Evolutionary conservation across 495 filamentous ascomycete genomes (phyloP).

Genomic region (Penicillium cinerascens): DNA sequence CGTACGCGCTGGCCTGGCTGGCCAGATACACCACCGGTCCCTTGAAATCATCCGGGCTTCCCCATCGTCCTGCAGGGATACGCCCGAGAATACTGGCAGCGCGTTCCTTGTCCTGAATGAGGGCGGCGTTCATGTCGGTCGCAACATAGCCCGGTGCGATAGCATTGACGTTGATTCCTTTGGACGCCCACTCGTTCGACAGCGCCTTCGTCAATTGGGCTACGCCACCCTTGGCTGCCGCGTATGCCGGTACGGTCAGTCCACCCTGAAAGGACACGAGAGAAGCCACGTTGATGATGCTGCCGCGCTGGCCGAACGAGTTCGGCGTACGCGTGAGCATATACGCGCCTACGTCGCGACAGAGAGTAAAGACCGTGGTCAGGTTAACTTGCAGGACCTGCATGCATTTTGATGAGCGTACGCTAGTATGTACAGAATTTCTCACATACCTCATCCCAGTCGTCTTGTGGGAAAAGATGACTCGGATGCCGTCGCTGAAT

Average conservation of each 20-base stretch:
- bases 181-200: conserved; percentile 73
- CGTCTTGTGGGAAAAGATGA: conserved; percentile 64
- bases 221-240: conserved; percentile 76
- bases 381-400: conserved; percentile 80
- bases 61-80: conserved; percentile 76
- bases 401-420: neutral
- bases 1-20: conserved; percentile 65
- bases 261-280: conserved; percentile 83
- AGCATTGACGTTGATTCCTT: conserved; percentile 70
- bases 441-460: conserved; percentile 61
- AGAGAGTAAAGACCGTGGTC: conserved; percentile 70
- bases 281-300: conserved; percentile 77
- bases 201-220: conserved; percentile 77
- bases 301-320: conserved; percentile 51
- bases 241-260: conserved; percentile 78
- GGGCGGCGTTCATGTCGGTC: conserved; percentile 81
- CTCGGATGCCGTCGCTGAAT: conserved; percentile 75
- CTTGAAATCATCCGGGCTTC: conserved; percentile 36
- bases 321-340: conserved; percentile 59
- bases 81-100: conserved; percentile 64
- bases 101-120: conserved; percentile 62
- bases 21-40: conserved; percentile 39
- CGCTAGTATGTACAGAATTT: neutral
- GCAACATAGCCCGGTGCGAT: conserved; percentile 74
- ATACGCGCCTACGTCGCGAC: conserved; percentile 72